Evolutionary conservation across 805 yeast species (phyloP), one percentile per base, ranked within the genome.

Genomic region (Saccharomycopsis oosterbeekiorum): DNA sequence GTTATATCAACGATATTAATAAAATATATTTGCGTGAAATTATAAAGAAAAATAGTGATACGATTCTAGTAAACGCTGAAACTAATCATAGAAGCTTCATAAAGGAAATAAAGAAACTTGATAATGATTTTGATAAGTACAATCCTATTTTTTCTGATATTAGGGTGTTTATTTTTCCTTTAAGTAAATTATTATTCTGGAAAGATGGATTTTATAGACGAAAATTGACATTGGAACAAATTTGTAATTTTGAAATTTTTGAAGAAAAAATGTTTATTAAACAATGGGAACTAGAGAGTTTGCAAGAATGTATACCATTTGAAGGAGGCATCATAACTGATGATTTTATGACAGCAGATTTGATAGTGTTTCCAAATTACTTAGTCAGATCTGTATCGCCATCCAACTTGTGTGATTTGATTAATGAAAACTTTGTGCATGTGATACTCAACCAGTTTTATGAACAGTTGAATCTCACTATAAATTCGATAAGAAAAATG

Each of bases 301-400:
- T 60, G 56, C 55, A 37, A 14, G 51, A 8, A 21, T 36, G 19
- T 34, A 43, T 43, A 47, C 14, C 34, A 9, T 34, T 40, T 58
- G 57, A 80, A 57, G 85, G 82, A 26, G 88, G 84, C 0, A 71
- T 69, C 1, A 55, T 75, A 3, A 67, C 75, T 0, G 63, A 66
- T 2, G 60, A 65, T 1, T 24, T 77, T 1, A 61, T 59, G 2
- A 69, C 70, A 3, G 72, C 78, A 53, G 73, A 78, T 41, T 67
- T 78, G 21, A 73, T 83, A 5, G 71, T 84, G 15, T 74, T 75
- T 15, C 69, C 71, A 11, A 53, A 60, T n/a, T 58, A 57, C 37
- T 12, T 61, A 3, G 55, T 26, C 4, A 19, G 40, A 50, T 47
- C 9, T 21, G 15, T 24, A 24, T 2, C 12, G 24, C 8, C 10